phyloP scores from a whole-genome alignment of 805 yeast species.

The Yarrowia sp. region DNA sequence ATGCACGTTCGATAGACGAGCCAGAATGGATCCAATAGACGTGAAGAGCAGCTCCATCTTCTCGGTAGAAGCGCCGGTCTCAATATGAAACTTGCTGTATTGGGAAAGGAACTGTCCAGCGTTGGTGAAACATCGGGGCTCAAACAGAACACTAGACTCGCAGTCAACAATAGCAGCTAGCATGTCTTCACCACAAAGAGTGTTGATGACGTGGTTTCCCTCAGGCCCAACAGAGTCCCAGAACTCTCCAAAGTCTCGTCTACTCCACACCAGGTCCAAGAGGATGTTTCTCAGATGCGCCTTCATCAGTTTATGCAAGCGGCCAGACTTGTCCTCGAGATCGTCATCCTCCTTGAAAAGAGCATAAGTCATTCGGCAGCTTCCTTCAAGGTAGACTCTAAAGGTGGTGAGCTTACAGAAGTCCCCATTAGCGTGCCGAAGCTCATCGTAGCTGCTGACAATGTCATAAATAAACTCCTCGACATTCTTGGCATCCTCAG shows the following conservation, averaged over 20 bases:
- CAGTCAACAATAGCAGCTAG: constrained; percentile 16
- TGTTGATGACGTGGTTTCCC: constrained; percentile 27
- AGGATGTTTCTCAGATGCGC: constrained; percentile 26
- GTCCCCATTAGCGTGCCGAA: constrained; percentile 17
- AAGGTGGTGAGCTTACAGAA: constrained; percentile 33
- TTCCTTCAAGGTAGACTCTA: constrained; percentile 22
- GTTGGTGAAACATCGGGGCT: constrained; percentile 28
- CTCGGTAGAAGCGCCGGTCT: constrained; percentile 10
- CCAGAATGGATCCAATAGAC: constrained; percentile 18
- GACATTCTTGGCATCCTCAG: constrained; percentile 5
- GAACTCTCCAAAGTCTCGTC: constrained; percentile 33
- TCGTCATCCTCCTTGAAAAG: constrained; percentile 10
- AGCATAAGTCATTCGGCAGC: constrained; percentile 24
- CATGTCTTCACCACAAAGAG: constrained; percentile 25
- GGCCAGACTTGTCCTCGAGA: constrained; percentile 6
- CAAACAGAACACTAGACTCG: constrained; percentile 21
- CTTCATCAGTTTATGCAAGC: constrained; percentile 1
- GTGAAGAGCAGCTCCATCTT: constrained; percentile 30
- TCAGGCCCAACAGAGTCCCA: constrained; percentile 39
- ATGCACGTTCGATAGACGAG: constrained; percentile 17
- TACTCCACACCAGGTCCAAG: constrained; percentile 8
- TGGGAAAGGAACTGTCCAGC: constrained; percentile 30
- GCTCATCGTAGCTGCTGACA: constrained; percentile 28
- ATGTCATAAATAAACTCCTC: constrained; percentile 2
- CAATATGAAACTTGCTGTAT: constrained; percentile 25